Evolutionary conservation across 352 stramenopile genomes (phyloP).

Genomic region (Globisporangium barbulae): DNA sequence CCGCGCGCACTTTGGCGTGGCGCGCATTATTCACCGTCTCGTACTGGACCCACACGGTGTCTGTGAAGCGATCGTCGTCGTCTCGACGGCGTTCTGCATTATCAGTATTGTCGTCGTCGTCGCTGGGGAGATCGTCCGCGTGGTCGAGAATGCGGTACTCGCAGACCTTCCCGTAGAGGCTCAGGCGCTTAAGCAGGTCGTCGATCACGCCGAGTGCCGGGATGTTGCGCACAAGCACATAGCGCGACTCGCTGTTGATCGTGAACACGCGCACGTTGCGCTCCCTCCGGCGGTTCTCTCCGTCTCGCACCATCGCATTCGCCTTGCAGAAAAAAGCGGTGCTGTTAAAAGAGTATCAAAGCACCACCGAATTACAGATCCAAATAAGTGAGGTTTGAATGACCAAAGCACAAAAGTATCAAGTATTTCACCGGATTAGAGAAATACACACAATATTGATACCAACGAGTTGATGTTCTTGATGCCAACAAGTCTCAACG

Average conservation of each 20-base stretch:
- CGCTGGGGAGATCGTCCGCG: constrained; percentile 26
- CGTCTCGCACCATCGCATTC: constrained; percentile 3
- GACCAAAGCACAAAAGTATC: not conserved
- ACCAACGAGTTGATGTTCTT: not conserved
- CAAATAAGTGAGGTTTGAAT: not conserved
- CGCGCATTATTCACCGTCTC: constrained; percentile 74
- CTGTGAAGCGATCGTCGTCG: constrained; percentile 37
- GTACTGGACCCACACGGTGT: constrained; percentile 71
- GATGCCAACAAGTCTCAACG: not conserved
- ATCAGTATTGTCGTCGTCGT: not conserved
- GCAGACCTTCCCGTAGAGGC: constrained; percentile 47
- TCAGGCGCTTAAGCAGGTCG: constrained; percentile 50
- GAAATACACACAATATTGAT: not conserved
- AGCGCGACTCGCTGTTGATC: constrained; percentile 55
- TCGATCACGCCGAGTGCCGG: constrained; percentile 52
- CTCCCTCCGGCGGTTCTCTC: not conserved
- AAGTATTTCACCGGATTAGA: not conserved
- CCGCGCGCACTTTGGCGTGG: constrained; percentile 51
- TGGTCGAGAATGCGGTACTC: constrained; percentile 54
- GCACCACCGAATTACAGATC: not conserved
- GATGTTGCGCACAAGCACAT: constrained; percentile 59
- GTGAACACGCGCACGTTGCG: constrained; percentile 51
- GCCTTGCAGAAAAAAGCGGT: not conserved
- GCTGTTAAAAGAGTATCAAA: not conserved
- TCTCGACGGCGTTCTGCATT: constrained; percentile 15